A percentile compares a stretch with the other conserved stretches of the same genome.
These are phyloP conservation scores for Lophiostoma macrostomum DNA, from an alignment of 495 filamentous ascomycete genomes.

Conservation along the genomic window DNA sequence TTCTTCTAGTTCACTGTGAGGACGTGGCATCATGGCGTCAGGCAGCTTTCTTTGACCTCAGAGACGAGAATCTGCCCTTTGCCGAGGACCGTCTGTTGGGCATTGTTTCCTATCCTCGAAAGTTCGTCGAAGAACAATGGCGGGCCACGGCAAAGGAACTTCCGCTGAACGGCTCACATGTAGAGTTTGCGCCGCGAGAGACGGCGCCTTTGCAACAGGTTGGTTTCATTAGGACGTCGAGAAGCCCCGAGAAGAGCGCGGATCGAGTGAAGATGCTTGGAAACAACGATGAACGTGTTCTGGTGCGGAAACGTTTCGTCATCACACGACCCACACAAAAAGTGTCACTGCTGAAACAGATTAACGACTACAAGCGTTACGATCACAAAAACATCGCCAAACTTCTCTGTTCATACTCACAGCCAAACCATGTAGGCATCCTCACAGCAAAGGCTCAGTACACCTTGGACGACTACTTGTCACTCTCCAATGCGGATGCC, in stretches of 20 bases:
- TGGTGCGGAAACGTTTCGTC: slow-evolving; percentile 32
- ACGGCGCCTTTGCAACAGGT: slow-evolving; percentile 31
- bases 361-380: slow-evolving; percentile 26
- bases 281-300: slow-evolving; percentile 24
- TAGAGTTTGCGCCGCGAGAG: slow-evolving; percentile 30
- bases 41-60: slow-evolving; percentile 32
- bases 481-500: slow-evolving; percentile 12
- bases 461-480: slow-evolving; percentile 31
- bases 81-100: slow-evolving; percentile 22
- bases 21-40: slow-evolving; percentile 31
- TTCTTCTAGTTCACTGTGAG: slow-evolving; percentile 33
- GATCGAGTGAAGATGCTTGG: slow-evolving; percentile 31
- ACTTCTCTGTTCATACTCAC: slow-evolving; percentile 32
- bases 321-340: slow-evolving; percentile 26
- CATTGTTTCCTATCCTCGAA: slow-evolving; percentile 29
- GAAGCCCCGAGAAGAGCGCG: slow-evolving; percentile 24
- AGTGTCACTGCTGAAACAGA: slow-evolving; percentile 23
- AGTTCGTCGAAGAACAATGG: slow-evolving; percentile 32
- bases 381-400: slow-evolving; percentile 34
- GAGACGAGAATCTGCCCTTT: slow-evolving; percentile 34
- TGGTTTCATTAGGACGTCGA: slow-evolving; percentile 18
- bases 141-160: slow-evolving; percentile 33
- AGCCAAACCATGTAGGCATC: slow-evolving; percentile 27
- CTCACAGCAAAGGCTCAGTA: slow-evolving; percentile 29
- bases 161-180: slow-evolving; percentile 31